These are phyloP conservation scores for Potentilla sterilis DNA, from an alignment of 306 rosid genomes.

Conservation along the genomic window DNA sequence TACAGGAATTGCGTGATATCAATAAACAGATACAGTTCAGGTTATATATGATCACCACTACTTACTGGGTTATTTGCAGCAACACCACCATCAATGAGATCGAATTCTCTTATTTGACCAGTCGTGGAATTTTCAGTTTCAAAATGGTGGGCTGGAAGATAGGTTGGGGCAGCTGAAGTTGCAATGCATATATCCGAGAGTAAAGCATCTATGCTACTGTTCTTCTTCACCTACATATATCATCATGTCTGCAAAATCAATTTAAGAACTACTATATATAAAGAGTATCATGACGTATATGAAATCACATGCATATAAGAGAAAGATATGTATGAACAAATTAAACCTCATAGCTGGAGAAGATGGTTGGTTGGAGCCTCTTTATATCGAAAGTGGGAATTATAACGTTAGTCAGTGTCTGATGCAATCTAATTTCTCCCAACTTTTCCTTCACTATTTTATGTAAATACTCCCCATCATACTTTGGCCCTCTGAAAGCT, in stretches of 20 bases:
- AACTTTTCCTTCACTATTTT: constrained; percentile 30
- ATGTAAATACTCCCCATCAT: constrained; percentile 40
- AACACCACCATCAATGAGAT: constrained; percentile 45
- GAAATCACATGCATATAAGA: neutral
- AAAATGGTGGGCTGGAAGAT: constrained; percentile 38
- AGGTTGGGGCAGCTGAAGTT: constrained; percentile 49
- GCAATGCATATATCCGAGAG: constrained; percentile 46
- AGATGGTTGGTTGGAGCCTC: constrained; percentile 33
- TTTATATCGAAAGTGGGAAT: constrained; percentile 47
- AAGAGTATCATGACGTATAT: neutral
- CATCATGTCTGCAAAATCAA: neutral
- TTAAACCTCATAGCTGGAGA: constrained; percentile 37
- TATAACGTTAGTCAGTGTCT: constrained; percentile 41
- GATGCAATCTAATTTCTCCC: constrained; percentile 24
- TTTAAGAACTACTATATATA: neutral
- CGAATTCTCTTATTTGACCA: constrained; percentile 32
- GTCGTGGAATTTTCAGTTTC: constrained; percentile 15
- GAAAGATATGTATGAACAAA: neutral
- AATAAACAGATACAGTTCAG: no score
- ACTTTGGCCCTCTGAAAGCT: constrained; percentile 32
- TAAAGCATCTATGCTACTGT: constrained; percentile 26
- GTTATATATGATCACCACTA: neutral
- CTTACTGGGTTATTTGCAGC: constrained; percentile 53
- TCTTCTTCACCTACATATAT: constrained; percentile 26
- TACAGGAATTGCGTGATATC: no score